Base-by-base conservation (phyloP, 805 yeast genomes). In the Kuraishia piskuri region DNA sequence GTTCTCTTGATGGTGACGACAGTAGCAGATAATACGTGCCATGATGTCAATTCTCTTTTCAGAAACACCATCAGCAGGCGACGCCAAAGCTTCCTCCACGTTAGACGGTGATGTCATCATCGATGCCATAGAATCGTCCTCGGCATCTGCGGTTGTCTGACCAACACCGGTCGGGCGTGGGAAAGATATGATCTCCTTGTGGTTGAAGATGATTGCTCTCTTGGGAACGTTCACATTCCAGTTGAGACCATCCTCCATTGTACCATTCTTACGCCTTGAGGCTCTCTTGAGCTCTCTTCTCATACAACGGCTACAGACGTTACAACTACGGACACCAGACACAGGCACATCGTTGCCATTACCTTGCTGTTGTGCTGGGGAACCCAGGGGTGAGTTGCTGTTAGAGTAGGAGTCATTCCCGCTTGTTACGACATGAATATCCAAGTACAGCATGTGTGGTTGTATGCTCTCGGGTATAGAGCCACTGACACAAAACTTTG, bases 251-350 rank as follows among this genome's bases (percentile, higher is more conserved):
- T 86, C 92, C 55, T 85, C 86, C 52, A 77, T 75, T 53, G 83
- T 77, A n/a, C 89, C 89, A 3, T 84, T 79, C 69, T 94, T 92
- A 65, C 96, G 82, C 67, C 99, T 81, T 37, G 92, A 84, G 1
- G 98, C 98, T 61, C 99, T 79, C 68, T 94, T 90, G 62, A 90
- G 85, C 65, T 92, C 99, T 63, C 99, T 79, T 68, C 90, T 86
- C 63, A 91, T 83, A 74, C 99, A 92, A 62, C 95, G 82, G 22
- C 83, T 65, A 71, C 99, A 92, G 60, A 90, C 90, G 61, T 83
- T 82, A 59, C 95, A 88, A 22, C 79, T 73, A 53, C 62, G 63
- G 48, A 66, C 50, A 17, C 47, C 44, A 12, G 40, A 31, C 10
- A 22, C 22, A 20, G 48, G 45, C 26, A 56, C 37, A 21, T 45